Base-by-base conservation (phyloP, 805 yeast genomes). In the Wickerhamiella nectarea region DNA sequence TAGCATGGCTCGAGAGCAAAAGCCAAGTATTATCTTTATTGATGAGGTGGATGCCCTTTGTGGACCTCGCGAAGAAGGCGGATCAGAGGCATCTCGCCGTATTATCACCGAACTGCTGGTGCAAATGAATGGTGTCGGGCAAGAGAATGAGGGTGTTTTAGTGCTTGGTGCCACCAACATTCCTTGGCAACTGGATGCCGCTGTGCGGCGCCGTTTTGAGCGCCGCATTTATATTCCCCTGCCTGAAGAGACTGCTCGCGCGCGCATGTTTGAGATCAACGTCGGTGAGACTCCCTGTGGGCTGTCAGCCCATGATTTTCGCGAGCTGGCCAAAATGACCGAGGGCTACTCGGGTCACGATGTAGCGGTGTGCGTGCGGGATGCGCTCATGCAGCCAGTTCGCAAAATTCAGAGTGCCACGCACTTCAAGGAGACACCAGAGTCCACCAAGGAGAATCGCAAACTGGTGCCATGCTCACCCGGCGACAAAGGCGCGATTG, bases 101-200 rank as follows among this genome's bases (percentile, higher is more conserved):
- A 89, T 91, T 56, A 89, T 91, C 60, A 91, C 98, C 0, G 98
- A 91, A 60, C 68, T 91, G 45, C 71, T 91, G 54, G 97, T 91
- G 4, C 98, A 91, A 60, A 91, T 91, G 98, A 91, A 91, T 62
- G 98, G 98, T 54, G 98, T 91, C 12, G 98, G 98, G 12, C 87
- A 85, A 59, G 97, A 91, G 59, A 67, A 95, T 1, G 71, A 72
- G 38, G 98, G 98, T 7, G 96, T 91, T 1, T 67, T 91, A 28
- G 97, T 91, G 0, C 68, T 91, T 42, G 98, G 98, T 22, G 98
- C 98, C 1, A 91, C 98, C 6, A 91, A 91, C 61, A 91, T 91
- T 48, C 98, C 98, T 15, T 91, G 98, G 98, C 96, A 89, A 65
- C 69, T 91, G 52, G 98, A 91, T 62, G 85, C 96, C 37, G 99